Evolutionary conservation across 1,284 basidiomycete genomes (phyloP).

Genomic region (Leccinum proximum): DNA sequence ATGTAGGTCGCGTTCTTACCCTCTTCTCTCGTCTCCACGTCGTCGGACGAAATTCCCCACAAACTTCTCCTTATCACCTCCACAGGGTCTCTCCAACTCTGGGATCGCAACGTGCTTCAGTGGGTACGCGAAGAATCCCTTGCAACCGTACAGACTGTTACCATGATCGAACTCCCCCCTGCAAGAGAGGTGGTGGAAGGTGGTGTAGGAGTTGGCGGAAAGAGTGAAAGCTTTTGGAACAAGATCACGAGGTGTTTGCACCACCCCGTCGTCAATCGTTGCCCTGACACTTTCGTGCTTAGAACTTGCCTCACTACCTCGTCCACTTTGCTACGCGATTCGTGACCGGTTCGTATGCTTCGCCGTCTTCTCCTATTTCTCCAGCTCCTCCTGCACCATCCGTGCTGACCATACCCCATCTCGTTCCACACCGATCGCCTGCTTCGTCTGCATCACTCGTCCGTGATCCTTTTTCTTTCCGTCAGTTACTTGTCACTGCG

Average conservation of each 20-base stretch:
- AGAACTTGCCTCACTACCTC: constrained; percentile 75
- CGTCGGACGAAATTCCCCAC: constrained; percentile 31
- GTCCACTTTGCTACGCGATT: constrained; percentile 71
- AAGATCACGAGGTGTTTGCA: constrained; percentile 41
- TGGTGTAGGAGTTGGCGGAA: constrained; percentile 3
- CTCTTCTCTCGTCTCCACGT: constrained; percentile 24
- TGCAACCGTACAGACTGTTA: constrained; percentile 58
- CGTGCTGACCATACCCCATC: constrained; percentile 34
- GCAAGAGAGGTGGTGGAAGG: constrained; percentile 18
- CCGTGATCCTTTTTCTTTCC: constrained; percentile 86
- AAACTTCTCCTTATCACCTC: constrained; percentile 68
- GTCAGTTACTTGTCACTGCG: constrained; percentile 78
- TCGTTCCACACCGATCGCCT: constrained; percentile 15
- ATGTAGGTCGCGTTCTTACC: constrained; percentile 55
- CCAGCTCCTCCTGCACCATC: constrained; percentile 21
- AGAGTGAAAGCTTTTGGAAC: constrained; percentile 49
- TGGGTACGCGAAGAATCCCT: constrained; percentile 90
- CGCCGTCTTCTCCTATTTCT: constrained; percentile 30
- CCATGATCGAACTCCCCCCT: constrained; percentile 82
- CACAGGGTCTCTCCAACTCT: constrained; percentile 78
- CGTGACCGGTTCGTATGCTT: constrained; percentile 63
- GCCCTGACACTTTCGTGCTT: neutral
- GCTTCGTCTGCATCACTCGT: constrained; percentile 40
- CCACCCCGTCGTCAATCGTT: neutral
- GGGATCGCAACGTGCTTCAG: constrained; percentile 57